phyloP scores from a whole-genome alignment of 164 flowering plant species.

The Chimonanthus salicifolius region DNA sequence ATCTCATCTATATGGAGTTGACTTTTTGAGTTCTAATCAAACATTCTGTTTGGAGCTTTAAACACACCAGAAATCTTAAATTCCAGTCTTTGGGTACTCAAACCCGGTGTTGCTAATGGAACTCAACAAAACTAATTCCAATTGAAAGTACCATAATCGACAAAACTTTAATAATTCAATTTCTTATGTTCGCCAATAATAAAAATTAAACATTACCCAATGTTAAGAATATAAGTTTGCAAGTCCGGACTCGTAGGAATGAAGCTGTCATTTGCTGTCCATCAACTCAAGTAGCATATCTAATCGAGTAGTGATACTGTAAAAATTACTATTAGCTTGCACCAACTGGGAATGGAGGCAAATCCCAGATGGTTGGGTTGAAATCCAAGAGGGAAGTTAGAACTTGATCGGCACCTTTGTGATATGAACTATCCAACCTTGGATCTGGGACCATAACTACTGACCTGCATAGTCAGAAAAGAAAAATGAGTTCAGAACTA shows the following conservation, averaged over 20 bases:
- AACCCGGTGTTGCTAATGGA: background rate
- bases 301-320: background rate
- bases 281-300: background rate
- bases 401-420: conserved; percentile 64
- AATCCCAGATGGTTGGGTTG: conserved; percentile 70
- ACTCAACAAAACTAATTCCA: background rate
- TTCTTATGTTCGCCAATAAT: background rate
- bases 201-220: background rate
- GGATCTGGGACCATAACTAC: conserved; percentile 95
- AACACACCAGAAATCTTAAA: background rate
- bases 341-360: conserved; percentile 60
- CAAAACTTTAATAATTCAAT: no score
- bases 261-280: background rate
- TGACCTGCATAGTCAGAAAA: conserved; percentile 38
- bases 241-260: background rate
- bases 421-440: conserved; percentile 64
- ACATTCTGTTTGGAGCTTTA: background rate
- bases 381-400: conserved; percentile 62
- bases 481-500: background rate
- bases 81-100: background rate
- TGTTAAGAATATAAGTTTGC: background rate
- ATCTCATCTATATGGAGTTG: no score
- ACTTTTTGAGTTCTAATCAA: no score
- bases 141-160: background rate
- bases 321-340: conserved; percentile 8